phyloP scores from a whole-genome alignment of 2,329 filamentous ascomycete species.

The Fusarium tanahbumbuense region DNA sequence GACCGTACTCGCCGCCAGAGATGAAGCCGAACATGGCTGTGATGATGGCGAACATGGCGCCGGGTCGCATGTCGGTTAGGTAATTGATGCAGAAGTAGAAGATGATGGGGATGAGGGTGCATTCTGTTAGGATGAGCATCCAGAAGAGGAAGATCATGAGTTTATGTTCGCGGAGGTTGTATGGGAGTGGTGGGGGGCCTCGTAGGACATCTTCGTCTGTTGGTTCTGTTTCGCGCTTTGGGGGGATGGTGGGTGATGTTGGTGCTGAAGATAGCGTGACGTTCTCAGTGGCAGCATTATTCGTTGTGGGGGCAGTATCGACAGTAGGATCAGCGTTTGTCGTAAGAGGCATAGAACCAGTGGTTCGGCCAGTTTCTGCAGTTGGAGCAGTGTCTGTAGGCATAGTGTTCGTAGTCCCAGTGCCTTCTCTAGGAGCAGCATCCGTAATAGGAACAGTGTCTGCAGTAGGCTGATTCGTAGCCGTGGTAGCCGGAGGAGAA shows the following conservation, averaged over 20 bases:
- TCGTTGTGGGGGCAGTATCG: background rate
- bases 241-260: constrained; percentile 6
- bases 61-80: constrained; percentile 33
- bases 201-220: background rate
- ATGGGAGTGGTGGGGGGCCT: constrained; percentile 31
- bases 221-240: background rate
- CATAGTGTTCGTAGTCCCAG: background rate
- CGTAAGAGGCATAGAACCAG: background rate
- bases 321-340: background rate
- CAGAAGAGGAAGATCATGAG: constrained; percentile 39
- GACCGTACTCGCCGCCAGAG: constrained; percentile 58
- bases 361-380: background rate
- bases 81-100: constrained; percentile 59
- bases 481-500: background rate
- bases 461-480: background rate
- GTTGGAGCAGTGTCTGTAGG: background rate
- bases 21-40: constrained; percentile 61
- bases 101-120: constrained; percentile 54
- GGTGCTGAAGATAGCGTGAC: constrained; percentile 9
- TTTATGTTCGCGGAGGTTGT: constrained; percentile 44
- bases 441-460: too few species aligned
- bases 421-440: too few species aligned
- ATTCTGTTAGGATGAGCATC: constrained; percentile 42
- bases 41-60: constrained; percentile 57
- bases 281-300: background rate